These are phyloP conservation scores for Sporothrix protearum DNA, from an alignment of 2,329 filamentous ascomycete species.

Conservation along the genomic window DNA sequence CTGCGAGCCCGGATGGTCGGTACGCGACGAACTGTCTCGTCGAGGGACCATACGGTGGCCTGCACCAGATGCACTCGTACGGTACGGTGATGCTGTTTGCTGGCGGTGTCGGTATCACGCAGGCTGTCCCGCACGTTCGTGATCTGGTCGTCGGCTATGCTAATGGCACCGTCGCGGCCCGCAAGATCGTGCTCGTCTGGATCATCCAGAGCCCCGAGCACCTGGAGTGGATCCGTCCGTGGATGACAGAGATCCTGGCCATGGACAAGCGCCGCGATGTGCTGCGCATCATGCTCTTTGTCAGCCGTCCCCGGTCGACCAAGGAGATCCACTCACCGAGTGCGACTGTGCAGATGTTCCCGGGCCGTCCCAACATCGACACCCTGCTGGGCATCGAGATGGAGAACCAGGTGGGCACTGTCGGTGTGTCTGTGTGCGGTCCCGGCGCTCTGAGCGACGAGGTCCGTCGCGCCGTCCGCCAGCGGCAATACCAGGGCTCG, in stretches of 20 bases:
- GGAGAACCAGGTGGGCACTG: slow-evolving; percentile 68
- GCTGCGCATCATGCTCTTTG: slow-evolving; percentile 73
- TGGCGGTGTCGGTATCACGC: slow-evolving; percentile 76
- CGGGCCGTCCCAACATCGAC: slow-evolving; percentile 70
- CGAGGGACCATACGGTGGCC: slow-evolving; percentile 74
- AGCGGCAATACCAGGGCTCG: slow-evolving; percentile 59
- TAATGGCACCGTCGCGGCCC: slow-evolving; percentile 65
- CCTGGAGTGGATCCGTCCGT: slow-evolving; percentile 77
- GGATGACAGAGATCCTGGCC: slow-evolving; percentile 76
- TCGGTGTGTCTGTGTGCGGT: slow-evolving; percentile 72
- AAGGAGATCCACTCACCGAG: slow-evolving; percentile 79
- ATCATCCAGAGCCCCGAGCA: slow-evolving; percentile 75
- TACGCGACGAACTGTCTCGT: slow-evolving; percentile 63
- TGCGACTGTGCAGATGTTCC: slow-evolving; percentile 79
- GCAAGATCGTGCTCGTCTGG: slow-evolving; percentile 73
- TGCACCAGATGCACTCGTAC: slow-evolving; percentile 69
- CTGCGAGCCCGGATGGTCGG: slow-evolving; percentile 56
- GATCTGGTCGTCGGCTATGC: slow-evolving; percentile 66
- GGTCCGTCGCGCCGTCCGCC: slow-evolving; percentile 64
- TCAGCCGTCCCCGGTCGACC: slow-evolving; percentile 68
- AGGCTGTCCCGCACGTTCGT: slow-evolving; percentile 71
- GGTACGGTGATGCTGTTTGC: slow-evolving; percentile 77
- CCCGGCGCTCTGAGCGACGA: slow-evolving; percentile 72
- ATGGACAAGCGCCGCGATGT: slow-evolving; percentile 72
- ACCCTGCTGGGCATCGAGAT: slow-evolving; percentile 70